phyloP scores from a whole-genome alignment of 768 basidiomycete species.

The Sistotremastrum suecicum region DNA sequence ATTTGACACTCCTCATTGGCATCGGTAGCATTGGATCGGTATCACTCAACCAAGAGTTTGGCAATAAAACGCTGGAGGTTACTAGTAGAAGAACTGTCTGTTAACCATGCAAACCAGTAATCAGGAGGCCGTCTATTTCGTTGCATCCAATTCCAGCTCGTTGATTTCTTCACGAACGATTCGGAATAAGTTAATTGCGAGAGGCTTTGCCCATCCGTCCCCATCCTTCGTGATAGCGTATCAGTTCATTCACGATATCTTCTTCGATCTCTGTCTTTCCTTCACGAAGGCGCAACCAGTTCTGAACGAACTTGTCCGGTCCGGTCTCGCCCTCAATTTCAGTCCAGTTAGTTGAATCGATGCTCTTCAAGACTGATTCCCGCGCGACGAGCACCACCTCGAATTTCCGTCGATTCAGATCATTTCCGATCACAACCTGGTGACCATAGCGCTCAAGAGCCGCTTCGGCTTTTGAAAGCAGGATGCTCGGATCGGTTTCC shows the following conservation, averaged over 20 bases:
- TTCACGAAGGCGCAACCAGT: conserved; percentile 18
- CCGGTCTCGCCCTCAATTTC: conserved; percentile 6
- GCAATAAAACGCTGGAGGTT: no score
- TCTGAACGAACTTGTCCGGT: conserved; percentile 35
- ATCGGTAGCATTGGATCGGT: no score
- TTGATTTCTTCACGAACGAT: no score
- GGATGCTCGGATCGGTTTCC: conserved; percentile 73
- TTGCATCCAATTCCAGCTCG: no score
- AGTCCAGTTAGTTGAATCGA: conserved; percentile 1
- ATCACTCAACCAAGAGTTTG: no score
- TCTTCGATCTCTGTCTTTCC: conserved; percentile 80
- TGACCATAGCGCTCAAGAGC: conserved; percentile 92
- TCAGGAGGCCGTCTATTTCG: no score
- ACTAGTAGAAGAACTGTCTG: no score
- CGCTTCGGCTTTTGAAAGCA: conserved; percentile 80
- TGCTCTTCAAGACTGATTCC: conserved; percentile 11
- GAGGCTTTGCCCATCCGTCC: conserved; percentile 7
- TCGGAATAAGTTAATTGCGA: no score
- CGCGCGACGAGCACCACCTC: conserved; percentile 86
- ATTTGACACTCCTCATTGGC: no score
- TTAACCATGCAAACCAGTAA: no score
- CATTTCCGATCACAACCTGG: conserved; percentile 94
- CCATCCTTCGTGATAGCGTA: conserved; percentile 64
- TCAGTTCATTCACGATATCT: conserved; percentile 68
- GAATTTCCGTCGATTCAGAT: conserved; percentile 79